A percentile compares a stretch with the other conserved stretches of the same genome.
Conservation (phyloP, 1,284 basidiomycete species). For the Cutaneotrichosporon sp. region DNA sequence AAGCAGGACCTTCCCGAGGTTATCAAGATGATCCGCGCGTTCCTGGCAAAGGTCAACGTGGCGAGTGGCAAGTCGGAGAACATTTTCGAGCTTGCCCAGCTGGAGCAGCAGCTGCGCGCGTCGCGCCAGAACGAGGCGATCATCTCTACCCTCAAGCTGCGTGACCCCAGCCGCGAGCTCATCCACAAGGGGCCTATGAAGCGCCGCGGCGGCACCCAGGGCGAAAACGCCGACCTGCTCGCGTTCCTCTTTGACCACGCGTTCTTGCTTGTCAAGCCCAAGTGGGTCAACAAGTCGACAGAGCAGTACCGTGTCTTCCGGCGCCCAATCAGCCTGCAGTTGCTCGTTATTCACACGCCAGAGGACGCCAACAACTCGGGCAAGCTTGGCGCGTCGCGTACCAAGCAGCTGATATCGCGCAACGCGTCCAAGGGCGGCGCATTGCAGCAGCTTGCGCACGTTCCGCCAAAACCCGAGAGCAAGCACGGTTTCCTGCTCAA, state of each 20-base stretch:
- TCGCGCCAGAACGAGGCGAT: no score
- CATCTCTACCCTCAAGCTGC: conserved; percentile 46
- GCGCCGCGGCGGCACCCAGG: conserved; percentile 69
- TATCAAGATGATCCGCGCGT: conserved; percentile 72
- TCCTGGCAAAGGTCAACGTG: conserved; percentile 81
- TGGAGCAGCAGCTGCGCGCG: conserved; percentile 68
- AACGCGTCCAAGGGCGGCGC: conserved; percentile 13
- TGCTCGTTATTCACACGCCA: conserved; percentile 76
- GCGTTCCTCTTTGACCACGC: conserved; percentile 98
- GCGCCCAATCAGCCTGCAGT: conserved; percentile 89
- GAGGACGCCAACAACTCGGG: conserved; percentile 57
- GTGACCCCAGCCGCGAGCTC: conserved; percentile 82
- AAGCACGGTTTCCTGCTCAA: conserved; percentile 90
- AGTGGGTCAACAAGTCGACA: conserved; percentile 67
- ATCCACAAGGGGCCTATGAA: conserved; percentile 92
- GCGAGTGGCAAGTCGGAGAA: conserved; percentile 92
- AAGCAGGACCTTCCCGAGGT: conserved; percentile 73
- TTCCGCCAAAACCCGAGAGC: conserved; percentile 57
- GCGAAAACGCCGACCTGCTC: conserved; percentile 79
- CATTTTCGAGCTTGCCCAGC: conserved; percentile 81
- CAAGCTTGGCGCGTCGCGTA: conserved; percentile 38
- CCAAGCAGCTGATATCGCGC: conserved; percentile 46
- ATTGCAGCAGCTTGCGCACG: conserved; percentile 19
- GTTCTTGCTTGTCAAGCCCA: conserved; percentile 88
- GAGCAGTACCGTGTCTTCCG: conserved; percentile 94